Evolutionary conservation across 2,329 filamentous ascomycete genomes (phyloP), one percentile per base, ranked within the genome.

Genomic region (Cytospora mali): DNA sequence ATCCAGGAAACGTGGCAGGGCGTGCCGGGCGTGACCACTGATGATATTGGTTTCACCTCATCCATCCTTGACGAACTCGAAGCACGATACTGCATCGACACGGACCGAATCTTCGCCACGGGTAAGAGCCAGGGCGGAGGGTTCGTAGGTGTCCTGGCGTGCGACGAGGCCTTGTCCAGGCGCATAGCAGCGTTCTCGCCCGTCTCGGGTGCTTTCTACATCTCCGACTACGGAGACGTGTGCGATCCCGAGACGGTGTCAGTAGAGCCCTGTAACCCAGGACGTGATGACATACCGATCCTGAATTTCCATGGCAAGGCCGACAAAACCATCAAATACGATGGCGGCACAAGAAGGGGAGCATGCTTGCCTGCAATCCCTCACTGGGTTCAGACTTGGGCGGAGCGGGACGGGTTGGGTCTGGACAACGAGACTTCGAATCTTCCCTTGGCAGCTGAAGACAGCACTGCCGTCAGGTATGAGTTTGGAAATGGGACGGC

Each of bases 271-370:
- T 82, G 78, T 70, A 69, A 65, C 3, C 74, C 78, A 0, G 71
- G 67, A 3, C 71, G 74, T 42, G 66, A 58, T 0, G 67, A 74
- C 4, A 62, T 82, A 4, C 80, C 81, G 1, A 73, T 84, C 11
- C 69, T 84, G 10, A 78, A 81, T 49, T 79, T 83, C 58, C 82
- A 84, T 68, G 81, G 81, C n/a, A 76, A 75, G 2, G 73, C 67
- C 2, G 82, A 84, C 68, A 72, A 66, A 3, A 80, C 75, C 0
- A 81, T 84, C 35, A 66, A 71, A 0, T 84, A 82, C 63, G 62
- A 69, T 2, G 81, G 81, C 1, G 77, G 75, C 2, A 29, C 62
- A 3, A 75, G 79, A 3, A 73, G 75, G 2, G 75, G 75, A 1
- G 78, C 77, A 0, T 77, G 75, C 56, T 65, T 82, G 53, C 81